Percentiles rank a stretch among this genome's conserved stretches.
Conservation (phyloP, 768 basidiomycete genomes). For the Rhizopogon salebrosus region DNA sequence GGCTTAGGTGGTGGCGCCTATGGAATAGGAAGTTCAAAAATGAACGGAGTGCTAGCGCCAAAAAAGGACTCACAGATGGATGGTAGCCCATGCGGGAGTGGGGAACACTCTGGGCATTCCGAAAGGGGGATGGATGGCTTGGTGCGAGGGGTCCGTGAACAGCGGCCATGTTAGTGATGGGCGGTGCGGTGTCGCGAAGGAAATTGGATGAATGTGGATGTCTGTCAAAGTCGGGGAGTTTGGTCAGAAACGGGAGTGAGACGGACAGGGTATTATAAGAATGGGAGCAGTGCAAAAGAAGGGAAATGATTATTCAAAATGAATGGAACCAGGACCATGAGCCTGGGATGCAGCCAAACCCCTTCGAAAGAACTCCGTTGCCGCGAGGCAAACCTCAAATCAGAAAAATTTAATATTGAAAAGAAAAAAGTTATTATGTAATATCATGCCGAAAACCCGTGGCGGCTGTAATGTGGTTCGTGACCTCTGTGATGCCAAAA, state of each 20-base stretch:
- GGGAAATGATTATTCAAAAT: neutral
- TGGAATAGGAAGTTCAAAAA: neutral
- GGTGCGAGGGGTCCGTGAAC: conserved; percentile 25
- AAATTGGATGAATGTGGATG: neutral
- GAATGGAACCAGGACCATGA: conserved; percentile 2
- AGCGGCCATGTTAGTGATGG: conserved; percentile 20
- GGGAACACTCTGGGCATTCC: conserved; percentile 19
- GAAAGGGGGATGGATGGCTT: conserved; percentile 25
- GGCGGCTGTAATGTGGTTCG: too few relatives aligned
- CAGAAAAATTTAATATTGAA: neutral
- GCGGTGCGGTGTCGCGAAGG: conserved; percentile 15
- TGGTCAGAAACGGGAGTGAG: conserved; percentile 1
- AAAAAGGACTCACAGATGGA: conserved; percentile 15
- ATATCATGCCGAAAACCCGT: conserved; percentile 5
- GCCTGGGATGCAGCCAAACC: conserved; percentile 5
- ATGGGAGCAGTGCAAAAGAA: neutral
- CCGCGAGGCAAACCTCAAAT: conserved; percentile 9
- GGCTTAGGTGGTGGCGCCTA: conserved; percentile 25
- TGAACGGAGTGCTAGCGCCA: too few relatives aligned
- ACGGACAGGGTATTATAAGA: conserved; percentile 5
- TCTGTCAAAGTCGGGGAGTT: neutral
- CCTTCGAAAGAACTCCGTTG: conserved; percentile 12
- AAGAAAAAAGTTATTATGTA: conserved; percentile 15
- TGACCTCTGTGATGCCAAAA: conserved; percentile 5
- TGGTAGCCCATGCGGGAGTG: conserved; percentile 22